A percentile compares a stretch with the other conserved stretches of the same genome.
phyloP scores from a whole-genome alignment of 176 grass and related monocot species.

The Aechmea fasciata region DNA sequence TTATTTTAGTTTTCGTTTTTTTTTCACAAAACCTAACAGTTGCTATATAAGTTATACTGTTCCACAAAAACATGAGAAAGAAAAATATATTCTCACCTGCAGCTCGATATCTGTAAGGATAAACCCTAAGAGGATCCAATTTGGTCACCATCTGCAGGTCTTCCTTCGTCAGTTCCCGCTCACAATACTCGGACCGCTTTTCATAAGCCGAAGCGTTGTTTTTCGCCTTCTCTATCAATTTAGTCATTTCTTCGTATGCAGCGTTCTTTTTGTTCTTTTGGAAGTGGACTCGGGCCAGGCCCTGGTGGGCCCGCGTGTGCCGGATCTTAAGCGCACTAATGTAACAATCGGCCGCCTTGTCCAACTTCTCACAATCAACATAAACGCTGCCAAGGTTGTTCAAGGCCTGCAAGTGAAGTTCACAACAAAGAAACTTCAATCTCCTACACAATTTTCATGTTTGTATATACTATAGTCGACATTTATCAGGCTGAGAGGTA shows the following conservation, averaged over 20 bases:
- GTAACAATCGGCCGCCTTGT: constrained; percentile 84
- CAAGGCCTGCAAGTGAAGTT: constrained; percentile 47
- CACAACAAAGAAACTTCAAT: not conserved
- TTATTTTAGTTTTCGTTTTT: no score
- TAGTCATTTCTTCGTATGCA: constrained; percentile 88
- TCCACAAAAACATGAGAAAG: constrained; percentile 2
- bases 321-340: constrained; percentile 79
- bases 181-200: constrained; percentile 85
- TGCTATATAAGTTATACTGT: constrained; percentile 5
- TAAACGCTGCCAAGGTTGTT: constrained; percentile 97
- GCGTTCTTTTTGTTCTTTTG: constrained; percentile 59
- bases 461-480: no score
- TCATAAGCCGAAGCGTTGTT: constrained; percentile 93
- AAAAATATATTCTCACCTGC: constrained; percentile 54
- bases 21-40: not conserved
- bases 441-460: not conserved
- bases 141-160: constrained; percentile 72
- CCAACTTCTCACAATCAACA: constrained; percentile 82
- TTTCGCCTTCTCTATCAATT: constrained; percentile 77
- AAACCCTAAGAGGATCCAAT: constrained; percentile 79
- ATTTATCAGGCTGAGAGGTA: no score
- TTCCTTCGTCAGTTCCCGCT: constrained; percentile 59
- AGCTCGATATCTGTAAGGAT: constrained; percentile 87
- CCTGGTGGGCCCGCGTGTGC: constrained; percentile 93
- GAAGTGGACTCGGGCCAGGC: constrained; percentile 83